Conservation (phyloP, 2,329 filamentous ascomycete species). For the Blastomyces gilchristii region DNA sequence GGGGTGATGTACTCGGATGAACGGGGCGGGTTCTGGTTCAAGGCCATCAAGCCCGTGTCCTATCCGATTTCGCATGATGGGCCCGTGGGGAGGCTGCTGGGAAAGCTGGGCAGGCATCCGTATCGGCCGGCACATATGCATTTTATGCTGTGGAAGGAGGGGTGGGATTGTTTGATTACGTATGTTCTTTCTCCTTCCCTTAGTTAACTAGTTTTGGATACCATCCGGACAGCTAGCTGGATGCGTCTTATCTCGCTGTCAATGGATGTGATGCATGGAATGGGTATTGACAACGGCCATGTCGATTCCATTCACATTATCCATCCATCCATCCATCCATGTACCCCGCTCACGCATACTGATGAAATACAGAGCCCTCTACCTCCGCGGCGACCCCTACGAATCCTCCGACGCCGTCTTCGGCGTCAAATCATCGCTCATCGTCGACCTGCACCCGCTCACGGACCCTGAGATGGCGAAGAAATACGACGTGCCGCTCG, state of each 20-base stretch:
- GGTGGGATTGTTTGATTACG: constrained; percentile 75
- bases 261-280: no score
- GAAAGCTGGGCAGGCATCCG: constrained; percentile 58
- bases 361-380: constrained; percentile 46
- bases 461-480: constrained; percentile 44
- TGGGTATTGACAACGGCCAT: no score
- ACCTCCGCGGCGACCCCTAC: constrained; percentile 67
- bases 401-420: constrained; percentile 79
- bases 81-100: constrained; percentile 64
- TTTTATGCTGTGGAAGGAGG: constrained; percentile 73
- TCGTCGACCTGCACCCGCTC: constrained; percentile 54
- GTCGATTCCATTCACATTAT: no score
- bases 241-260: no score
- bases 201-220: no score
- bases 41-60: constrained; percentile 70
- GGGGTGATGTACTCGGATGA: constrained; percentile 60
- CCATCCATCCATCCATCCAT: no score
- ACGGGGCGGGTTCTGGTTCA: constrained; percentile 73
- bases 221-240: no score
- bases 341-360: no score
- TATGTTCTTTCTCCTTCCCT: constrained; percentile 35
- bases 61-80: constrained; percentile 81
- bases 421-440: constrained; percentile 69
- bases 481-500: constrained; percentile 52
- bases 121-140: constrained; percentile 72